Base-by-base conservation (phyloP, 73 alveolate species). In the Tetrahymena elliotti region DNA sequence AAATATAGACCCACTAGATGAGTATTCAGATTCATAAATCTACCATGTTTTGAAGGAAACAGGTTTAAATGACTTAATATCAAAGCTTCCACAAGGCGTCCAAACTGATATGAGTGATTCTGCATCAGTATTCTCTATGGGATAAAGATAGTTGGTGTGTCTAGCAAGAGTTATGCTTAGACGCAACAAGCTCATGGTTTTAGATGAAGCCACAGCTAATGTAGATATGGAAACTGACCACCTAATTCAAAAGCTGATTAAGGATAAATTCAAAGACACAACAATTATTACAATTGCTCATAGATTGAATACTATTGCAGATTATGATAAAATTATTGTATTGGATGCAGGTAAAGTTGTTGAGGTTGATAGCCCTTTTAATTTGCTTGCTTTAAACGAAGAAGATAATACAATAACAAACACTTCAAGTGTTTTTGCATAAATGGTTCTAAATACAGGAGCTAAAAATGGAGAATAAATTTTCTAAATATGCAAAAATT, bases 141-240 rank as follows among this genome's bases (percentile, higher is more conserved):
- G 99, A 18, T 99, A 99, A 96, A 99, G 97, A 93, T 97, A 98
- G 94, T 97, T 99, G 53, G 93, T 99, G 68, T 98, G 99, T 93
- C 39, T 95, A n/a, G 95, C 95, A n/a, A 95, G 95, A 92, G 95
- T 93, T 11, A 31, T 96, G 33, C 94, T 97, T 27, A 97, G 96
- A 34, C 97, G 95, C 84, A 97, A 96, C 52, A 96, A 96, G 93
- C 94, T 97, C 36, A 94, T 97, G 35, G 53, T 97, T n/a, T 94
- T 97, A 95, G 99, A 97, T 96, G 99, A 97, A 96, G 99, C 99
- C 0, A 97, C 99, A 1, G 98, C 99, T 0, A 97, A 95, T 93
- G 95, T 97, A 40, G 99, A 97, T 96, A 94, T 94, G 84, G 97
- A 97, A 95, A 97, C 99, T 53, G 99, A 97, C 33, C 96, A 94